Evolutionary conservation across 495 filamentous ascomycete genomes (phyloP).

Genomic region (Penicillium daleae): DNA sequence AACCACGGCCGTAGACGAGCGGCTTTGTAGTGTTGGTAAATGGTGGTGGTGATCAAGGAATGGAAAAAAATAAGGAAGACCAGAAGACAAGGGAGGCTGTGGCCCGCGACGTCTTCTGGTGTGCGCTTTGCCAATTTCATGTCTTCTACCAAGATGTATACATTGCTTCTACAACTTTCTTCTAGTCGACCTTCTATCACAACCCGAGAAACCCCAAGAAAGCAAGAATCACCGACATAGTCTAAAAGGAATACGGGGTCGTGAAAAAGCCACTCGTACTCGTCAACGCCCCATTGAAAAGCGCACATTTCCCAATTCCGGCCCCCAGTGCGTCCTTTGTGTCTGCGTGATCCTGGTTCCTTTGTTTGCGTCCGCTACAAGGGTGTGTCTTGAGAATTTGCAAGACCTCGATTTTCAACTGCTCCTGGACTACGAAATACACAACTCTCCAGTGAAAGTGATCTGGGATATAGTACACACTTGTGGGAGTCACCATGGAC

Average conservation of each 20-base stretch:
- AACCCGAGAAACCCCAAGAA: background rate
- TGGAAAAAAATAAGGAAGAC: background rate
- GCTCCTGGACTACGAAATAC: background rate
- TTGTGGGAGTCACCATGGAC: background rate
- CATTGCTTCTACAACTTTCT: background rate
- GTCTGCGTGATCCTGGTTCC: background rate
- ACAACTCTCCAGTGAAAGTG: background rate
- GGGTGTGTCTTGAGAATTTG: background rate
- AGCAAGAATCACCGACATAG: background rate
- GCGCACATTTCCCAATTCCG: conserved; percentile 4
- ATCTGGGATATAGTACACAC: background rate
- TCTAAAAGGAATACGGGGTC: conserved; percentile 3
- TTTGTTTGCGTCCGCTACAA: background rate
- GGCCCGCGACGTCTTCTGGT: background rate
- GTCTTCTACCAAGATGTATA: background rate
- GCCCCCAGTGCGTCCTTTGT: conserved; percentile 18
- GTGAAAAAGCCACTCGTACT: conserved; percentile 5
- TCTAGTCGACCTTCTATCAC: background rate
- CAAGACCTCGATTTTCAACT: background rate
- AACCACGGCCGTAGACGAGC: background rate
- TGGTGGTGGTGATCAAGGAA: background rate
- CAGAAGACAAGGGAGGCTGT: background rate
- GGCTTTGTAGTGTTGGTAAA: background rate
- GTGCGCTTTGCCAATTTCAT: background rate
- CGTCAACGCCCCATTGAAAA: conserved; percentile 6